Evolutionary conservation across 371 early-diverging fungal species (phyloP).

Genomic region (Mortierella sp.): DNA sequence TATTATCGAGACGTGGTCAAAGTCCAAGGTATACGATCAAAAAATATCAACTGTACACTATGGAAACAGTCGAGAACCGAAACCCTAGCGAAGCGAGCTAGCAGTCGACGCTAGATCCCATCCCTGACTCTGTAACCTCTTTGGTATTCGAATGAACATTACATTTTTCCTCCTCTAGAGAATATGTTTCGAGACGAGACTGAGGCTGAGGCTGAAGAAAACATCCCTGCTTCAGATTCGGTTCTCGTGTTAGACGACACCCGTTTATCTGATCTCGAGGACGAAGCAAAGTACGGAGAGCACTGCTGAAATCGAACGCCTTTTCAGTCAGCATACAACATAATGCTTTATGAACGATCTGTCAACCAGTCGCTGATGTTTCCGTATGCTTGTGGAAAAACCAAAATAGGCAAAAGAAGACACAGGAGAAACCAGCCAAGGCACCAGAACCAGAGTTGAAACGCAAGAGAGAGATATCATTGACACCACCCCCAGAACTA

Average conservation of each 20-base stretch:
- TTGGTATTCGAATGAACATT: too few relatives aligned
- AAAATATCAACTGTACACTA: not conserved
- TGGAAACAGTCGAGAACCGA: not conserved
- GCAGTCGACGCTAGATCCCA: too few relatives aligned
- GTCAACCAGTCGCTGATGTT: too few relatives aligned
- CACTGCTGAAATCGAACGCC: not conserved
- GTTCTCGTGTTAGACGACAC: not conserved
- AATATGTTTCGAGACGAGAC: constrained; percentile 3
- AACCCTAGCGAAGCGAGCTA: too few relatives aligned
- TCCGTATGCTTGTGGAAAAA: too few relatives aligned
- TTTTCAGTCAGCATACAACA: too few relatives aligned
- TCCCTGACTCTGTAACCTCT: too few relatives aligned
- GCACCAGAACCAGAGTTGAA: constrained; percentile 10
- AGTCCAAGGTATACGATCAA: constrained; percentile 14
- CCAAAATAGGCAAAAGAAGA: not conserved
- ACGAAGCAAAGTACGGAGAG: constrained; percentile 26
- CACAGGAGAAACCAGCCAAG: not conserved
- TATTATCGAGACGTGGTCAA: constrained; percentile 20
- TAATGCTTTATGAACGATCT: too few relatives aligned
- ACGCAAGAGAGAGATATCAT: constrained; percentile 40
- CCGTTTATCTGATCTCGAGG: constrained; percentile 35
- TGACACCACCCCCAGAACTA: constrained; percentile 50
- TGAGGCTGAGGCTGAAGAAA: constrained; percentile 2
- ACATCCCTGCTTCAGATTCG: constrained; percentile 8
- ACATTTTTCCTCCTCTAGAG: constrained; percentile 1